Evolutionary conservation across 306 rosid genomes (phyloP), one percentile per base, ranked within the genome.

Genomic region (Glycine tomentella): DNA sequence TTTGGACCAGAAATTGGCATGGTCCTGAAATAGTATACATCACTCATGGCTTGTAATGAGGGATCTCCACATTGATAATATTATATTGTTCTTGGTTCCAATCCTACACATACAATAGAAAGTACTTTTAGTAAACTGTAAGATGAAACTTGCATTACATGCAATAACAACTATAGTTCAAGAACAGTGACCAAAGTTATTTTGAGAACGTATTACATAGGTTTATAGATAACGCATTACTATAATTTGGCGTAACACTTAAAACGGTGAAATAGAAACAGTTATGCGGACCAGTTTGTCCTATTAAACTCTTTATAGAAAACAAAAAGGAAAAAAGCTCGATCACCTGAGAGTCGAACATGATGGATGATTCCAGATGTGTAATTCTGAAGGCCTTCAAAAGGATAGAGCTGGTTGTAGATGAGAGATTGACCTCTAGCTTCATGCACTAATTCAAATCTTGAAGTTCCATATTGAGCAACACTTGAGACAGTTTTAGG

Each of bases 341-440:
- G 31, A 3, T 81, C 57, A 94, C 97, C 97, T 81, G 86, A 85
- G 48, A 94, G 91, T 50, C 85, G 93, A 84, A 92, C 98, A 33
- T 91, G 98, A 80, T 91, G 97, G 81, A 94, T 92, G 82, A 94
- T 94, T 78, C 98, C 98, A 7, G 98, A 94, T 69, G 95, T 89
- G 77, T 94, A 92, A 75, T 94, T 94, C 83, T 88, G 91, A 83
- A 94, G 92, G 59, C 97, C 97, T 69, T 90, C 87, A 33, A 79
- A 94, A 81, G 97, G 98, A 81, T 94, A 92, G 15, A 92, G 93
- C 73, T 94, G 97, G 77, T 46, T 84, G 78, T 91, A 94, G 57
- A 89, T 86, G 38, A 90, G 92, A 77, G 95, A 91, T 63, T 87
- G 48, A 13, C 98, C 95, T 53, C 79, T 85, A 16, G 95, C 90